phyloP scores from a whole-genome alignment of 768 basidiomycete genomes.

The Phaffia australis region DNA sequence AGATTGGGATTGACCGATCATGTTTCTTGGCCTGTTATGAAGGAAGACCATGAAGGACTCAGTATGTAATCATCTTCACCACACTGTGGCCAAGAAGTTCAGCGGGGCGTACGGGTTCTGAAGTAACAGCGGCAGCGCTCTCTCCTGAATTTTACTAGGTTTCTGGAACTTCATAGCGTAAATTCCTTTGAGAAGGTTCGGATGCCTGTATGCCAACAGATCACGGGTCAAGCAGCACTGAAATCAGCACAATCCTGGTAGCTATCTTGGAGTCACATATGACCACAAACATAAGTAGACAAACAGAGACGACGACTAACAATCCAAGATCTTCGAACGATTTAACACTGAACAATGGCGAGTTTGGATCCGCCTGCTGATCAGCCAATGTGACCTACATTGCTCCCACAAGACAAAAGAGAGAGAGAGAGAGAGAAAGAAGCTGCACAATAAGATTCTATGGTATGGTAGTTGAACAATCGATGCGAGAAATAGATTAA shows the following conservation, averaged over 20 bases:
- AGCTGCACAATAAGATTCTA: neutral
- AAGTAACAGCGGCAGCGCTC: conserved; percentile 81
- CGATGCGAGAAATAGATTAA: too few species aligned
- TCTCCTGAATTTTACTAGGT: conserved; percentile 97
- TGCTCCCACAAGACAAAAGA: conserved; percentile 7
- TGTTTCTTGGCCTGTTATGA: conserved; percentile 70
- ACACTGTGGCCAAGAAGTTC: neutral
- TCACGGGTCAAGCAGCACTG: neutral
- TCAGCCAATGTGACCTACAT: conserved; percentile 84
- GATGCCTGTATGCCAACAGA: conserved; percentile 46
- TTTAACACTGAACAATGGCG: conserved; percentile 87
- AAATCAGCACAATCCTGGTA: neutral
- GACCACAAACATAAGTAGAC: neutral
- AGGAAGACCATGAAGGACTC: neutral
- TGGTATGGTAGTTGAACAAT: neutral
- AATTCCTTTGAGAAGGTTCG: conserved; percentile 82
- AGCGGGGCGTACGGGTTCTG: conserved; percentile 61
- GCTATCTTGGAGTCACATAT: neutral
- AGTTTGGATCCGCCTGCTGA: conserved; percentile 88
- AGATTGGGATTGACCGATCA: conserved; percentile 99
- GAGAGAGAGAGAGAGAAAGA: neutral
- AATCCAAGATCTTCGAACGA: conserved; percentile 91
- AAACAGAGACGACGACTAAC: conserved; percentile 45
- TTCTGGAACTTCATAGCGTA: conserved; percentile 93
- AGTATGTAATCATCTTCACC: neutral